These are phyloP conservation scores for Mycena kentingensis DNA, from an alignment of 768 basidiomycete genomes.

Conservation along the genomic window DNA sequence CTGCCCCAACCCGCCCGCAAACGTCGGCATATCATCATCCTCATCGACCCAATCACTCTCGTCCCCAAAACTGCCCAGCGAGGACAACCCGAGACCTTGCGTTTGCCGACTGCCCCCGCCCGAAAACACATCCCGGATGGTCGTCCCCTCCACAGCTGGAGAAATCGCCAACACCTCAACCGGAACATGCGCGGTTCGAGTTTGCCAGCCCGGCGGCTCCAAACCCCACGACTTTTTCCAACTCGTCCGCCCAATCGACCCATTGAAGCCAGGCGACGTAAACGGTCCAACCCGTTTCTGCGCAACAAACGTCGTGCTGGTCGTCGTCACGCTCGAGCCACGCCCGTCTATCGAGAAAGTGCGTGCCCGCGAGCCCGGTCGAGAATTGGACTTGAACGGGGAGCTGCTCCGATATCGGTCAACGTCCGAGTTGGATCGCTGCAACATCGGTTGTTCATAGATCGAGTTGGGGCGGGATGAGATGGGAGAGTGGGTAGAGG, in stretches of 20 bases:
- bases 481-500: conserved; percentile 72
- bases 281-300: conserved; percentile 82
- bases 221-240: conserved; percentile 92
- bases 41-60: conserved; percentile 90
- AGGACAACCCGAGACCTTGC: conserved; percentile 32
- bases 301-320: conserved; percentile 69
- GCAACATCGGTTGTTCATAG: conserved; percentile 50
- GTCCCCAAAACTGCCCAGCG: conserved; percentile 52
- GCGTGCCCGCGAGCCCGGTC: conserved; percentile 51
- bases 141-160: conserved; percentile 48
- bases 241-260: conserved; percentile 62
- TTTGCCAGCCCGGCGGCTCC: conserved; percentile 85
- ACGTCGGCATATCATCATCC: conserved; percentile 73
- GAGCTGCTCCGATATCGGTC: conserved; percentile 66
- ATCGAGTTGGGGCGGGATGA: conserved; percentile 80
- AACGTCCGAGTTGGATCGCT: conserved; percentile 51
- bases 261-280: conserved; percentile 41
- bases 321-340: conserved; percentile 30
- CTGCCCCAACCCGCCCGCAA: conserved; percentile 81
- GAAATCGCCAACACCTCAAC: conserved; percentile 79
- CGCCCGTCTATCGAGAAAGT: conserved; percentile 36
- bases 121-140: conserved; percentile 81
- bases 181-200: conserved; percentile 64
- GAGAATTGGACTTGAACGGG: conserved; percentile 56
- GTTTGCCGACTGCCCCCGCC: conserved; percentile 56